phyloP scores from a whole-genome alignment of 2,329 filamentous ascomycete species.

The Emmonsiellopsis sp. region DNA sequence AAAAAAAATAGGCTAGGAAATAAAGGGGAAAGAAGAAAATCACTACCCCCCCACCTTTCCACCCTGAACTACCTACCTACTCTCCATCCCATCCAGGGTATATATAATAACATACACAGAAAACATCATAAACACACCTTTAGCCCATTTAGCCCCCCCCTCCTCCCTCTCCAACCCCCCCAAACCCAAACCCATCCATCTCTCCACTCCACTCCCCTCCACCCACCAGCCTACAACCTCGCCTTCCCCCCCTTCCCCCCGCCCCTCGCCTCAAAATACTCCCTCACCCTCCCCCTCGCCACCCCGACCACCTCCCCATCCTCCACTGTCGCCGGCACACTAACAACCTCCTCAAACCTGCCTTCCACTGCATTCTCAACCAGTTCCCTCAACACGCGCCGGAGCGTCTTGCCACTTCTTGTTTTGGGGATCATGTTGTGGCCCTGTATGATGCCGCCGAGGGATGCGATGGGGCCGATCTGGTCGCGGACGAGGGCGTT shows the following conservation, averaged over 20 bases:
- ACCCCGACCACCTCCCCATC: constrained; percentile 66
- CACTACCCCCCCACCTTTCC: background rate
- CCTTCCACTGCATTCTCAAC: constrained; percentile 72
- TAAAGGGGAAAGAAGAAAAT: background rate
- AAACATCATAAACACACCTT: background rate
- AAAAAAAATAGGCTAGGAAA: background rate
- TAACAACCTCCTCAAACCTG: constrained; percentile 62
- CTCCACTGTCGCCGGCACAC: constrained; percentile 76
- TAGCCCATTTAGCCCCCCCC: too few relatives aligned
- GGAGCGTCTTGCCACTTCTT: constrained; percentile 79
- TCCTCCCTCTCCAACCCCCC: too few relatives aligned
- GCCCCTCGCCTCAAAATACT: constrained; percentile 58
- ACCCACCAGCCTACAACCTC: constrained; percentile 31
- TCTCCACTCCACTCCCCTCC: background rate
- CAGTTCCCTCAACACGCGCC: constrained; percentile 72
- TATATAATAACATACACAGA: background rate
- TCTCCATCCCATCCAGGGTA: background rate
- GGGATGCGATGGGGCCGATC: constrained; percentile 76
- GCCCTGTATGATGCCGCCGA: constrained; percentile 79
- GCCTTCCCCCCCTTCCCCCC: constrained; percentile 28
- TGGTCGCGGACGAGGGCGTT: constrained; percentile 59
- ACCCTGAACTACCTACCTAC: background rate
- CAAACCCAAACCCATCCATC: background rate
- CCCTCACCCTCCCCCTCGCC: constrained; percentile 59
- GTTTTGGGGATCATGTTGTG: constrained; percentile 87